These are phyloP conservation scores for Aspergillus chevalieri DNA, from an alignment of 2,329 filamentous ascomycete species.

Conservation along the genomic window DNA sequence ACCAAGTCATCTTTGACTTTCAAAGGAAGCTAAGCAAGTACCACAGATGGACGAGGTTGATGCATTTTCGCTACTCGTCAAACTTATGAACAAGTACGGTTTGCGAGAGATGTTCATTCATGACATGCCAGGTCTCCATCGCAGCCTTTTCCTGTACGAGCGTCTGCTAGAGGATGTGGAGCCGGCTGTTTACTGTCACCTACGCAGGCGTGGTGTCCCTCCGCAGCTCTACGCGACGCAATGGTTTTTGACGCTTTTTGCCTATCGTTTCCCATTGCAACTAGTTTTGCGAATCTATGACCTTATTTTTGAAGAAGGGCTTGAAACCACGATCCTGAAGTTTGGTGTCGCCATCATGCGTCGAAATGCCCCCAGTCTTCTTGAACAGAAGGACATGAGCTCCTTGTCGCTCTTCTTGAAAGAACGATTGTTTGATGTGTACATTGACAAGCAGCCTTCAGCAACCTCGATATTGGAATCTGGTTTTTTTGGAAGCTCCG, in stretches of 20 bases:
- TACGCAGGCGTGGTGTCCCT: constrained; percentile 78
- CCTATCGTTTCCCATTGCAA: constrained; percentile 93
- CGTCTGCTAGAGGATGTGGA: constrained; percentile 88
- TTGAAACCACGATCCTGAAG: constrained; percentile 80
- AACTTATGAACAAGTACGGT: constrained; percentile 94
- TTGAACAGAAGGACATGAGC: constrained; percentile 86
- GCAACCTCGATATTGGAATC: constrained; percentile 91
- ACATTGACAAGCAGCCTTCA: constrained; percentile 90
- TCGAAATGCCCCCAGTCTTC: constrained; percentile 73
- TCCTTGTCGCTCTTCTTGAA: constrained; percentile 85
- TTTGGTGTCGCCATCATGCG: constrained; percentile 96
- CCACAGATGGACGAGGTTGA: constrained; percentile 88
- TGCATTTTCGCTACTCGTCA: constrained; percentile 86
- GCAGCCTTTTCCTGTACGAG: constrained; percentile 92
- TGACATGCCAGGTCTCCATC: constrained; percentile 93
- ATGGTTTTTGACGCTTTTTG: constrained; percentile 98
- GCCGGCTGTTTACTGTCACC: constrained; percentile 88
- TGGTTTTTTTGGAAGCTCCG: constrained; percentile 92
- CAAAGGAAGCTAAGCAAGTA: background rate
- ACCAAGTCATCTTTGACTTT: background rate
- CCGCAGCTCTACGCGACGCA: constrained; percentile 95
- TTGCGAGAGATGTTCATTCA: constrained; percentile 87
- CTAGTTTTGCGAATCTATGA: constrained; percentile 96
- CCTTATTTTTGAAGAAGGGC: constrained; percentile 83
- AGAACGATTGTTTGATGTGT: constrained; percentile 90